Evolutionary conservation across 2,329 filamentous ascomycete species (phyloP).

Genomic region (Aspergillus sojae): DNA sequence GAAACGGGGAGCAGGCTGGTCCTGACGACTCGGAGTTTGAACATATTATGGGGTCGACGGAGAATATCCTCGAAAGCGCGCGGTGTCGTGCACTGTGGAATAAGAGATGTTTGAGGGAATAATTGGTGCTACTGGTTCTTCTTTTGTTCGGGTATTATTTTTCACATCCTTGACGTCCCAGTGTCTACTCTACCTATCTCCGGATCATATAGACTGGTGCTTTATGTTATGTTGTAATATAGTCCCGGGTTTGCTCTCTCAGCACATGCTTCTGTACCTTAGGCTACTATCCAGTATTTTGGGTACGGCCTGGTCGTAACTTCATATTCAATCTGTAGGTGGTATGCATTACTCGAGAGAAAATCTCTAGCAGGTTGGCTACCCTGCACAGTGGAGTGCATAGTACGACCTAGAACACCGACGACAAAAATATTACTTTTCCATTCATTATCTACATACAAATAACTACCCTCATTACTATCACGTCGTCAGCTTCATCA

Average conservation of each 20-base stretch:
- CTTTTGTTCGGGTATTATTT: background rate
- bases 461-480: background rate
- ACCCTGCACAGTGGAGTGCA: no score
- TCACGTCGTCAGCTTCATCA: slow-evolving; percentile 19
- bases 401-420: background rate
- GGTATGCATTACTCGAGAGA: no score
- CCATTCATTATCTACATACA: background rate
- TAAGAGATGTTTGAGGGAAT: slow-evolving; percentile 21
- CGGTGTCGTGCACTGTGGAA: slow-evolving; percentile 38
- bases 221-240: no score
- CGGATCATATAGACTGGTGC: no score
- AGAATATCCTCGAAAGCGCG: slow-evolving; percentile 39
- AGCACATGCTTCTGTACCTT: no score
- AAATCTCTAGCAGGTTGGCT: no score
- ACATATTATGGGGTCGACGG: slow-evolving; percentile 34
- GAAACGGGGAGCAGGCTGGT: slow-evolving; percentile 21
- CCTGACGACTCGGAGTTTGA: slow-evolving; percentile 27
- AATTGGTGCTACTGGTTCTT: background rate
- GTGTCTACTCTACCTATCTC: no score
- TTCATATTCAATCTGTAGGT: no score
- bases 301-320: no score
- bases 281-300: no score
- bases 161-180: background rate
- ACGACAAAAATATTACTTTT: background rate
- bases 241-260: no score